Base-by-base conservation (phyloP, 179 eudicot genomes). In the Spinacia oleracea region DNA sequence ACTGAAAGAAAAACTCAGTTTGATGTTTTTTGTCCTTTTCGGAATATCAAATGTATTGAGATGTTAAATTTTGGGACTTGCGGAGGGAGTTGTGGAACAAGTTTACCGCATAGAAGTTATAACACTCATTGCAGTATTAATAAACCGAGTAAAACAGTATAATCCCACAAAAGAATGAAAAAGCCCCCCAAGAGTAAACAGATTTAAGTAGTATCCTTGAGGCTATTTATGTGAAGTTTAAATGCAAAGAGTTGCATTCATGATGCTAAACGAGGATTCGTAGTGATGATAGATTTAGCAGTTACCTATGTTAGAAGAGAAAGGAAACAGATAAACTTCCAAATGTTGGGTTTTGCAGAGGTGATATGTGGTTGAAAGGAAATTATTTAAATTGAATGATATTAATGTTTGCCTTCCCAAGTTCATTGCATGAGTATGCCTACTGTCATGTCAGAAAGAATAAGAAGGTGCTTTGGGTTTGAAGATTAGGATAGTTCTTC, bases 391-490 rank as follows among this genome's bases (percentile, higher is more conserved):
- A 18, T 75, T 75, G 63, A 25, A 69, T n/a, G 63, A 59, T 80
- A 50, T 72, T 31, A 32, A 72, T 72, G 79, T 63, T 64, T 27
- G 43, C 29, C 70, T 67, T 43, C 72, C 74, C 60, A 71, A 76
- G 70, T 83, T 80, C 83, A 58, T 56, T 80, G 86, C 74, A 82
- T 78, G 25, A 58, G 71, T 56, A 56, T 58, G 63, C 78, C 38
- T 77, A 55, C 3, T 45, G 78, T 73, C 81, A 66, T 31, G 66
- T 80, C 81, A 72, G 81, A 67, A 67, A 62, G 34, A 70, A 65
- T 71, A 21, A 48, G 66, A 76, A 59, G 73, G 72, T 66, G 53
- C 59, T 58, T 48, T 66, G 29, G 69, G 65, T 73, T 74, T 56
- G 70, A 77, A 69, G 45, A 63, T 72, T 71, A 48, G 78, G 50